A percentile compares a stretch with the other conserved stretches of the same genome.
phyloP scores from a whole-genome alignment of 176 grass and related monocot species.

The Musa schizocarpa region DNA sequence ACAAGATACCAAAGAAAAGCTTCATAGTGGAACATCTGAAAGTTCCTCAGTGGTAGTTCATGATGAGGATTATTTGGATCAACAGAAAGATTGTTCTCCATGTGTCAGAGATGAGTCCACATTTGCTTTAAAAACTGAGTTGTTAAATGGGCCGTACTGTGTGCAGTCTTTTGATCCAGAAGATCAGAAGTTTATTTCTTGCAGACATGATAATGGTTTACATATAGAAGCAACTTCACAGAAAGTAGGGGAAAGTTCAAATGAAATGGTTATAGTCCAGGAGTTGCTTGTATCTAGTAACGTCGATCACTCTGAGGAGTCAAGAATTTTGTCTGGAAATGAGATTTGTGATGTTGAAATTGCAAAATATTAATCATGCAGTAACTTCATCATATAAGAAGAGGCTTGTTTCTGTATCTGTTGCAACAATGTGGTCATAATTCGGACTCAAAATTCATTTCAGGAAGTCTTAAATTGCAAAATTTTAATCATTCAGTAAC shows the following conservation, averaged over 20 bases:
- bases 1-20: conserved; percentile 14
- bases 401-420: not conserved
- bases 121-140: conserved; percentile 20
- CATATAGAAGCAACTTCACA: conserved; percentile 35
- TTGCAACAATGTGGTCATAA: not conserved
- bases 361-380: not conserved
- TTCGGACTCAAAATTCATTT: not conserved
- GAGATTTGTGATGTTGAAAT: not conserved
- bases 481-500: not conserved
- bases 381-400: not conserved
- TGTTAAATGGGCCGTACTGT: conserved; percentile 26
- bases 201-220: conserved; percentile 34
- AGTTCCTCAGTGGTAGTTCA: not conserved
- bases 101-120: conserved; percentile 24
- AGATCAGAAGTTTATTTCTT: conserved; percentile 26
- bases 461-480: not conserved
- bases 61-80: conserved; percentile 3
- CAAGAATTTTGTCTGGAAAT: conserved; percentile 6
- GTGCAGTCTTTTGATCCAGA: conserved; percentile 24
- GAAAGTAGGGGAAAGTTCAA: conserved; percentile 4
- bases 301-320: not conserved
- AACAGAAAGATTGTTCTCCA: conserved; percentile 14
- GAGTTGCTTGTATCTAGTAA: conserved; percentile 8
- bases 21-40: conserved; percentile 7
- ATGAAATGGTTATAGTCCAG: conserved; percentile 10